phyloP scores from a whole-genome alignment of 768 basidiomycete species.

The Mycena amicta region DNA sequence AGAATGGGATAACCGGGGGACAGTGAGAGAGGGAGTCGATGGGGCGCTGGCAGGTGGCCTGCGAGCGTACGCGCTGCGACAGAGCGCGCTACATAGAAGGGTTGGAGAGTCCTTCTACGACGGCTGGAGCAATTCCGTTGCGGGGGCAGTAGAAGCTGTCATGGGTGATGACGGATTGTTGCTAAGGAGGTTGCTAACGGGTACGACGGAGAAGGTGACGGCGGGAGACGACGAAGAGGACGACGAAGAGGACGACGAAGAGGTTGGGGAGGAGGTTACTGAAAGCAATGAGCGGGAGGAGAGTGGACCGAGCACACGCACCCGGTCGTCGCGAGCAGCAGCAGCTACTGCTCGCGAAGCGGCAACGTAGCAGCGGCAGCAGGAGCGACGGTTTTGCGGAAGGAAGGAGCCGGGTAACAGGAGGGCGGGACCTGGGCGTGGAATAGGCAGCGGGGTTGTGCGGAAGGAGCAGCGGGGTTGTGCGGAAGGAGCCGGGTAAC shows the following conservation, averaged over 20 bases:
- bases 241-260: neutral
- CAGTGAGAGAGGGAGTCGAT: neutral
- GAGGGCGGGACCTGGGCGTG: too few relatives aligned
- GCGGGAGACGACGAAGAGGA: neutral
- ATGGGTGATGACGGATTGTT: neutral
- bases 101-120: neutral
- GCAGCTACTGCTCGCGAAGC: too few relatives aligned
- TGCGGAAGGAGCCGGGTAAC: too few relatives aligned
- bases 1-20: neutral
- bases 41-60: neutral
- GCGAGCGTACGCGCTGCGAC: constrained; percentile 1
- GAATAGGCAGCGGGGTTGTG: too few relatives aligned
- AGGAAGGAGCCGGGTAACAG: too few relatives aligned
- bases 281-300: neutral
- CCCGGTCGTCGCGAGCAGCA: too few relatives aligned
- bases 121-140: neutral
- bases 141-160: neutral
- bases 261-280: neutral
- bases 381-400: too few relatives aligned
- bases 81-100: neutral
- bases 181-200: neutral
- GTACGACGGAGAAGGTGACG: neutral
- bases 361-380: too few relatives aligned
- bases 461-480: too few relatives aligned
- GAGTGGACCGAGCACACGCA: neutral